Conservation (phyloP, 331 rosid genomes). For the Cydonia oblonga region DNA sequence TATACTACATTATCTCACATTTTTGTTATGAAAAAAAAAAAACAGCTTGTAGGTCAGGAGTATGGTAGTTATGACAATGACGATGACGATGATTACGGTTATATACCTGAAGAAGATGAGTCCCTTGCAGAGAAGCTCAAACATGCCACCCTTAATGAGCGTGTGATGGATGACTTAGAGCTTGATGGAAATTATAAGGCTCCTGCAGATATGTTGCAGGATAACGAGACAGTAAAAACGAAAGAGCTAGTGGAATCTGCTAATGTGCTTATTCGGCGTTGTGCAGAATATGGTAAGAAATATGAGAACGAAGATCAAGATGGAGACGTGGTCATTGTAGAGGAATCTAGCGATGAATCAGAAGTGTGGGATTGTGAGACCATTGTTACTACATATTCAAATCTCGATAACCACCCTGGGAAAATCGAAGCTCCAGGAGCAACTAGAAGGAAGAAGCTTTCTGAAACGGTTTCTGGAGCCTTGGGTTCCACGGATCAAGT, state of each 20-base stretch:
- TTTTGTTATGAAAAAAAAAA: not conserved
- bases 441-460: constrained; percentile 60
- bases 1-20: not conserved
- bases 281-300: constrained; percentile 65
- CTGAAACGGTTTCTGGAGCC: constrained; percentile 49
- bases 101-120: constrained; percentile 47
- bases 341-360: constrained; percentile 84
- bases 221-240: constrained; percentile 15
- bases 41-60: constrained; percentile 57
- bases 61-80: constrained; percentile 40
- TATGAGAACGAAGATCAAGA: constrained; percentile 55
- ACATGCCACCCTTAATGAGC: constrained; percentile 25
- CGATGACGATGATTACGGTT: constrained; percentile 28
- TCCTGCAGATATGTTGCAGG: constrained; percentile 60
- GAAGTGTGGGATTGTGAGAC: constrained; percentile 94
- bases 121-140: constrained; percentile 61
- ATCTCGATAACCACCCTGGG: constrained; percentile 81
- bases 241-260: constrained; percentile 44
- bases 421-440: constrained; percentile 57
- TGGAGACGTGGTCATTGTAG: constrained; percentile 32
- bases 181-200: constrained; percentile 40
- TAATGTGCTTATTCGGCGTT: constrained; percentile 49
- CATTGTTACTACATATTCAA: constrained; percentile 70
- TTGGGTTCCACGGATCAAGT: constrained; percentile 33
- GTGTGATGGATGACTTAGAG: constrained; percentile 32